Evolutionary conservation across 2,329 filamentous ascomycete species (phyloP), one percentile per base, ranked within the genome.

Genomic region (Aspergillus ruber): DNA sequence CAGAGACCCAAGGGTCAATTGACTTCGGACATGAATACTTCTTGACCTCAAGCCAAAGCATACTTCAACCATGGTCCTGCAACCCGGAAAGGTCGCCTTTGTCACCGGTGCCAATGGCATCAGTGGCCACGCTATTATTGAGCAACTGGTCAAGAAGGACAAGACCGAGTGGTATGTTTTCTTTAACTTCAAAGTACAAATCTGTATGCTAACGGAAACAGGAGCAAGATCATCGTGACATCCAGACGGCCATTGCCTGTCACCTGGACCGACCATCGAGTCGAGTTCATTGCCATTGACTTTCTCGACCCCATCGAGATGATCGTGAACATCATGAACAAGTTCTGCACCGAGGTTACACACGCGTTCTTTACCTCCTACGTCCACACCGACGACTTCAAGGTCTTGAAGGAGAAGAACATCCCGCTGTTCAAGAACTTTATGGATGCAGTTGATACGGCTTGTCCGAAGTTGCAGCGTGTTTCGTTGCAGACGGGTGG

Each of bases 61-160:
- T 18, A 18, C 38, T 20, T 21, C 18, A 40, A 23, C 20, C 10
- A 40, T 40, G 38, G 38, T 20, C 13, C 7, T 18, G 10, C 38
- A 20, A 12, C 6, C 17, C 4, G 18, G 29, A 17, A 66, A 66
- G 42, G 58, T 60, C 6, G 66, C 65, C 6, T 63, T 69, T 39
- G 56, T 68, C 17, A 63, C 65, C 6, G 66, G 64, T 25, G 57
- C 55, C 12, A 68, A 67, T 50, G 66, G 67, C 20, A 64, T 69
- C 36, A 65, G 54, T 39, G 67, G 67, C 6, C 50, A 53, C 43
- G 61, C 65, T 1, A 59, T 70, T 13, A 48, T 69, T 13, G 64
- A 69, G 46, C 55, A 68, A 38, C 50, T 70, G 4, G 50, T 58
- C n/a, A 48, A 55, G 4, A 51, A 50, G 10, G 58, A 62, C 1